These are phyloP conservation scores for Thelonectria rubi DNA, from an alignment of 2,329 filamentous ascomycete species.

Conservation along the genomic window DNA sequence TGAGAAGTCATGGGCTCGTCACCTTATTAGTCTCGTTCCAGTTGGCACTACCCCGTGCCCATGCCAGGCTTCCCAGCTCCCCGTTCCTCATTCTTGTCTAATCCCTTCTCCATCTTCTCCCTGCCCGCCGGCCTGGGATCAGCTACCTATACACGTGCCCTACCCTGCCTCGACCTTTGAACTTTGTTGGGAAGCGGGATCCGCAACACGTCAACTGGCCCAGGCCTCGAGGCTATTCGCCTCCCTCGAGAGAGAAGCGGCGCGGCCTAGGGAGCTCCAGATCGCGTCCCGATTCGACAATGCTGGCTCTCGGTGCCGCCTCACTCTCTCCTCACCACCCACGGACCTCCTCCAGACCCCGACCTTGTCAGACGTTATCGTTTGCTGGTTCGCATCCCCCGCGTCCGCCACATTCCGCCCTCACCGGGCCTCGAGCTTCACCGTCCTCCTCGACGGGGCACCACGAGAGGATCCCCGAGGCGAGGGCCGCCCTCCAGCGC, in stretches of 20 bases:
- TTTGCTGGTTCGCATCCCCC: slow-evolving; percentile 16
- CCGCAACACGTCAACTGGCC: slow-evolving; percentile 14
- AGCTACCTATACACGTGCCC: slow-evolving; percentile 15
- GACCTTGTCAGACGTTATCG: not conserved
- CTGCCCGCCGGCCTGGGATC: slow-evolving; percentile 16
- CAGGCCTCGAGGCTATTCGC: slow-evolving; percentile 7
- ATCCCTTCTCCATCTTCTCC: slow-evolving; percentile 13
- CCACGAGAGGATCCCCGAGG: not conserved
- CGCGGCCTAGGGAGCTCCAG: slow-evolving; percentile 1
- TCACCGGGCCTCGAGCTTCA: slow-evolving; percentile 14
- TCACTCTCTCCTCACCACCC: slow-evolving; percentile 8
- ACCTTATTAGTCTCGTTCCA: not conserved
- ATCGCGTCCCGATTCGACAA: slow-evolving; percentile 16
- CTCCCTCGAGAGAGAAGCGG: slow-evolving; percentile 2
- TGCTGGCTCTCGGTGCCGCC: slow-evolving; percentile 6
- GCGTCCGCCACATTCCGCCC: slow-evolving; percentile 10
- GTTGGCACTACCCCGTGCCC: not conserved
- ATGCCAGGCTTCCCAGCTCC: not conserved
- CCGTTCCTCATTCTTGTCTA: slow-evolving; percentile 9
- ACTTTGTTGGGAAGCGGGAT: slow-evolving; percentile 8
- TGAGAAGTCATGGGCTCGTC: slow-evolving; percentile 1
- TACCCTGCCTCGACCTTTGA: slow-evolving; percentile 13
- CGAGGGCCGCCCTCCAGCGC: slow-evolving; percentile 11
- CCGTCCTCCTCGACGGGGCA: slow-evolving; percentile 1
- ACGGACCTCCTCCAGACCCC: slow-evolving; percentile 4